Evolutionary conservation across 495 filamentous ascomycete species (phyloP), one percentile per base, ranked within the genome.

Genomic region (Aspergillus taichungensis): DNA sequence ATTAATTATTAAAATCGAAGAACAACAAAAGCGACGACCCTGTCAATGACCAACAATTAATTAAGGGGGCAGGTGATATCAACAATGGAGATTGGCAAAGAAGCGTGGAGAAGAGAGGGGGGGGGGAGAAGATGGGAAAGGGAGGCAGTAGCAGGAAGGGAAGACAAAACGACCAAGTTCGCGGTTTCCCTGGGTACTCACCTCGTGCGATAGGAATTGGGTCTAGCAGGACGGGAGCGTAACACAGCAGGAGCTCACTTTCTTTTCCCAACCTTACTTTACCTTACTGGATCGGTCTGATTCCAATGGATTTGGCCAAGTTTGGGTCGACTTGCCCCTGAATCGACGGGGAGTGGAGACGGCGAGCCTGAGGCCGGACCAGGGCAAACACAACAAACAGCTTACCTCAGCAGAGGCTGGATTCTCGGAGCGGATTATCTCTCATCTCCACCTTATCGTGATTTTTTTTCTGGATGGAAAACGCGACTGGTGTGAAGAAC

Each of bases 241-340:
- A 24, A 24, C 18, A 24, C 18, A 24, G 18, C 18, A 24, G 18
- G 18, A 24, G 18, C 18, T 24, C 18, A 24, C 18, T 24, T 24
- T 24, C 18, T 24, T 24, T 24, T 24, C 18, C 18, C 18, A 24
- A 24, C 18, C 18, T 24, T 24, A 24, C 2, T 24, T 24, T 24
- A 24, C 18, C 18, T 24, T 24, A 24, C 18, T 24, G 18, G 18
- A 24, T 24, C 18, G 18, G 18, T 24, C 18, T 24, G 18, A 24
- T 2, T 24, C 18, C 18, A 24, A 24, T 24, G 18, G 40, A 45
- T 44, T 40, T 43, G 35, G 47, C 47, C 44, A 40, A 45, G 45
- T 42, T 47, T 46, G 45, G 49, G 52, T 33, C 51, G 48, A 45
- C 35, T 41, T 59, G 56, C 56, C 53, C 53, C 56, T 56, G 57